Evolutionary conservation across 2,329 filamentous ascomycete genomes (phyloP), one percentile per base, ranked within the genome.

Genomic region (Salinomyces thailandicus): DNA sequence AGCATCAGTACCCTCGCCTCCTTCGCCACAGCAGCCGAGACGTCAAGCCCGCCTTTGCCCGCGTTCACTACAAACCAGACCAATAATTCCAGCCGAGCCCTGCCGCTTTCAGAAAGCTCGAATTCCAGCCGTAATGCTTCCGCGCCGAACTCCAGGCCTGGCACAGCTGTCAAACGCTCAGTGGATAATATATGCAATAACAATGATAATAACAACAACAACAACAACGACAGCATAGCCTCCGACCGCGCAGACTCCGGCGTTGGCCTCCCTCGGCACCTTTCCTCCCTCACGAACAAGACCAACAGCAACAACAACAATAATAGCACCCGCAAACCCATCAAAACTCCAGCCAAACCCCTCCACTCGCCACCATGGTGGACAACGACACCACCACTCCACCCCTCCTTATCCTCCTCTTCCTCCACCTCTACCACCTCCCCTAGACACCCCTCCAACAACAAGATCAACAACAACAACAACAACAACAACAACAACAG

Each of bases 21-120:
- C 1, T 81, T 80, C 52, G 75, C 73, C 2, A 81, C 77, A 2
- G 77, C 77, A 4, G 69, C 62, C 3, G 75, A 79, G 30, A 39
- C 36, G n/a, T 26, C 22, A 6, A 18, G 6, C 13, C 11, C 19
- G 31, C 33, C 35, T 9, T 22, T 33, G 4, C 14, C 18, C 9
- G 13, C 14, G 8, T 33, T 19, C 11, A 27, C 31, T 11, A 24
- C 18, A 14, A 17, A 32, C 13, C 15, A 18, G 18, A 36, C 20
- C 33, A 28, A 18, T 3, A 20, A n/a, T 18, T 16, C 18, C 27
- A 18, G 15, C 11, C 41, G 12, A 14, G 14, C 18, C 9, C n/a
- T n/a, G n/a, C n/a, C n/a, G n/a, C n/a, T n/a, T n/a, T n/a, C n/a
- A n/a, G n/a, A n/a, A n/a, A n/a, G n/a, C n/a, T n/a, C n/a, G n/a